Base-by-base conservation (phyloP, 352 stramenopile species). In the Pythium guiyangense region DNA sequence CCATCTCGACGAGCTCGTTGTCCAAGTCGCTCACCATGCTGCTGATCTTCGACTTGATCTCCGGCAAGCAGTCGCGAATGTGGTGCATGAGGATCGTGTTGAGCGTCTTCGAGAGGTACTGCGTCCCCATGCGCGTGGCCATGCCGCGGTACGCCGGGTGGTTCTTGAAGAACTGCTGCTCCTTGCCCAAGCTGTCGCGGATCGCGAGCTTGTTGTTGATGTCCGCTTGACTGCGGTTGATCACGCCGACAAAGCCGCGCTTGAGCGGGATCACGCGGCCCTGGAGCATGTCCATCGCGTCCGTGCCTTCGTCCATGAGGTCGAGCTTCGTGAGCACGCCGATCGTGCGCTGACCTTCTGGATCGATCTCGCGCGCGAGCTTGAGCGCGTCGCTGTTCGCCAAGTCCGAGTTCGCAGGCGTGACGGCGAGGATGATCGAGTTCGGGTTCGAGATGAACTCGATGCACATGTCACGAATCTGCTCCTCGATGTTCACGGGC, bases 241-340 rank as follows among this genome's bases (percentile, higher is more conserved):
- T 97, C 12, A 99, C 96, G 52, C 89, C 97, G 49, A 99, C 96
- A 62, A 99, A 99, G 49, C 98, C 98, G 54, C 90, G 84, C 54
- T 97, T 96, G 25, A 99, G 83, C 27, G 96, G 96, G 63, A 99
- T 99, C 11, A 99, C 85, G 61, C 90, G 86, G 64, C 97, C 97
- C 40, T 98, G 78, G 25, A 99, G 81, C 77, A 99, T 98, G 49
- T 99, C 96, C 53, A 90, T 74, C 8, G 96, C 96, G 76, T 99
- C 97, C 10, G 97, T 99, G 50, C 97, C 97, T 55, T 98, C 90
- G 79, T 99, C 98, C 97, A 99, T 99, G 43, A 99, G 85, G 72
- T 99, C 98, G 22, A 99, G 73, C 73, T 99, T 99, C 3, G 97
- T 99, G 29, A 99, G 78, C 44, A 99, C 97, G 43, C 98, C 98